A percentile compares a stretch with the other conserved stretches of the same genome.
phyloP scores from a whole-genome alignment of 805 yeast species.

The Ogataea trehalophila region DNA sequence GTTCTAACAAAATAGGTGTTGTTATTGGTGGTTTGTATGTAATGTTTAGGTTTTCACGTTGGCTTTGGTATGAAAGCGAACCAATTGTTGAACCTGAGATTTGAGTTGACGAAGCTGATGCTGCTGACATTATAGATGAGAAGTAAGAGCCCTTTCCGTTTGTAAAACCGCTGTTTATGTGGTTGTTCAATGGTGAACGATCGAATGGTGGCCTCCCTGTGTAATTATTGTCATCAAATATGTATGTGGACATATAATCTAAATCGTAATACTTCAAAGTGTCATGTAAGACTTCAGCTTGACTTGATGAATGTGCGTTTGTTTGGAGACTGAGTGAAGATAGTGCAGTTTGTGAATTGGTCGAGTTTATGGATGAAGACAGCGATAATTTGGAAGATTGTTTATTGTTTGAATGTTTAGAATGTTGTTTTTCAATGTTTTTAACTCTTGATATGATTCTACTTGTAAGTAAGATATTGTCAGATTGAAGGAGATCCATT shows the following conservation, averaged over 20 bases:
- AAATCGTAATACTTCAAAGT: constrained; percentile 26
- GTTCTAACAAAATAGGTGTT: constrained; percentile 60
- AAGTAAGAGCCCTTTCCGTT: constrained; percentile 5
- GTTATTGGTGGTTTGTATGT: constrained; percentile 44
- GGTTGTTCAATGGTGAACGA: constrained; percentile 6
- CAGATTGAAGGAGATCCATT: constrained; percentile 19
- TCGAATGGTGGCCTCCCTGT: constrained; percentile 8
- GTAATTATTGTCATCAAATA: constrained; percentile 14
- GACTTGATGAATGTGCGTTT: neutral
- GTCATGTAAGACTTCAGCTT: constrained; percentile 4
- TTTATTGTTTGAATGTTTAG: neutral
- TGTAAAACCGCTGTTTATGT: neutral
- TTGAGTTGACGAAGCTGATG: constrained; percentile 10
- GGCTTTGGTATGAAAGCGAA: neutral
- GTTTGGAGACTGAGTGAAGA: neutral
- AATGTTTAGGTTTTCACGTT: constrained; percentile 3
- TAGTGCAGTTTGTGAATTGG: neutral
- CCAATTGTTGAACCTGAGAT: neutral
- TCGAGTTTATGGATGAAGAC: neutral
- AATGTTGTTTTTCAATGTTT: neutral
- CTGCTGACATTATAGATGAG: constrained; percentile 9
- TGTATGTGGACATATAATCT: constrained; percentile 20
- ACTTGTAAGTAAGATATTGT: constrained; percentile 13
- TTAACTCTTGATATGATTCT: constrained; percentile 9
- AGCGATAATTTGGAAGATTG: neutral